Evolutionary conservation across 805 yeast species (phyloP), one percentile per base, ranked within the genome.

Genomic region (Candida nemodendra): DNA sequence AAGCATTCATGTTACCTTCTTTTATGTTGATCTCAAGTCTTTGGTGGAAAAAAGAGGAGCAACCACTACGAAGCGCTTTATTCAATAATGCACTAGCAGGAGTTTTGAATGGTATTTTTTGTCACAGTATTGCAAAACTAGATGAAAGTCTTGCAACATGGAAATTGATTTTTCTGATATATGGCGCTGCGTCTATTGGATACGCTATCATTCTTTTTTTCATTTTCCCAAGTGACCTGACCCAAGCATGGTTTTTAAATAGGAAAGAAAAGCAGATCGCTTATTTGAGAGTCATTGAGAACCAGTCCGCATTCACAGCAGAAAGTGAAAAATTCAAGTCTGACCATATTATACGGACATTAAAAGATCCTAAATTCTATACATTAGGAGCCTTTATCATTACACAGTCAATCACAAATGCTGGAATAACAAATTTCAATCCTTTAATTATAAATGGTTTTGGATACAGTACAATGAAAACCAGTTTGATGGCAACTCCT

Each of bases 1-100:
- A 77, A 51, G 61, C 74, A 31, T 64, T 71, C 18, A 66, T 77
- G 15, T 68, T 76, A 12, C 82, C 84, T 3, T 72, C 76, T 3
- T 69, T 68, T 54, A 68, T 73, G 17, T 62, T 76, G 15, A 50
- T 77, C 27, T 74, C 79, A 8, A 49, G 73, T 19, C 79, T 74
- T 51, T 79, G 74, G 68, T 79, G 76, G 64, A 31, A 11, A 7
- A 72, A 63, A 41, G 52, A 57, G n/a, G 61, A 64, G 34, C 74
- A 71, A 44, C 68, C 68, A 41, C 44, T 63, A n/a, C 59, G 74
- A 52, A 60, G 67, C 24, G 54, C 64, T 22, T 45, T 71, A 18
- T 77, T 71, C 67, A 59, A 66, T 53, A 59, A 61, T 28, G 69
- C 68, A 24, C 45, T 65, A 9, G 74, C 74, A 42, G 61, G 64